A percentile compares a stretch with the other conserved stretches of the same genome.
Conservation (phyloP, 2,329 filamentous ascomycete species). For the Aspergillus eucalypticola region DNA sequence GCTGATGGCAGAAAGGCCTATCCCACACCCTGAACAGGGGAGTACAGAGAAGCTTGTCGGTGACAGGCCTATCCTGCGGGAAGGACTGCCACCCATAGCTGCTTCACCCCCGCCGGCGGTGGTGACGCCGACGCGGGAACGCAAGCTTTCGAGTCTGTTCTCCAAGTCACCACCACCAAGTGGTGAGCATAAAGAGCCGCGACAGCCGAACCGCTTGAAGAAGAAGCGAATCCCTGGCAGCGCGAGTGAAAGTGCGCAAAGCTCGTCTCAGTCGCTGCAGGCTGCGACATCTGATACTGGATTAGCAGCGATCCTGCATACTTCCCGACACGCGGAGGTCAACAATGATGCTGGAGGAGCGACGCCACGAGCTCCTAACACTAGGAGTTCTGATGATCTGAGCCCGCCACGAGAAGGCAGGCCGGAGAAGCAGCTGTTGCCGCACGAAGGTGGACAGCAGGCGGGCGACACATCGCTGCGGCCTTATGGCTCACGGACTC, state of each 20-base stretch:
- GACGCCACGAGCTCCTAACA: constrained; percentile 37
- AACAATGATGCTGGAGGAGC: constrained; percentile 34
- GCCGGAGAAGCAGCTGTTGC: constrained; percentile 23
- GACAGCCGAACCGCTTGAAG: constrained; percentile 84
- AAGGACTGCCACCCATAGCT: constrained; percentile 52
- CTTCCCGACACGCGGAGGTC: constrained; percentile 28
- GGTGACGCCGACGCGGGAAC: constrained; percentile 64
- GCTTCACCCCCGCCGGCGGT: constrained; percentile 40
- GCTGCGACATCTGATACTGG: constrained; percentile 45
- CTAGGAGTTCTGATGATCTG: constrained; percentile 30
- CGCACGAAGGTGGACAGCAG: constrained; percentile 47
- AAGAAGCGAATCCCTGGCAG: constrained; percentile 81
- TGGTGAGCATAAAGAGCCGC: constrained; percentile 59
- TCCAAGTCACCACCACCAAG: constrained; percentile 64
- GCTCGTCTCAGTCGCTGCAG: constrained; percentile 77
- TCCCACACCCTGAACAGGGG: background rate
- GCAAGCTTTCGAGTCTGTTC: constrained; percentile 69
- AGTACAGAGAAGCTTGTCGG: background rate
- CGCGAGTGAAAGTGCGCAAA: constrained; percentile 83
- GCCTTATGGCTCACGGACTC: constrained; percentile 70
- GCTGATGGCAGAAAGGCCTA: background rate
- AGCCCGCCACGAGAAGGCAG: constrained; percentile 19
- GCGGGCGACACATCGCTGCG: constrained; percentile 57
- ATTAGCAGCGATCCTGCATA: constrained; percentile 31
- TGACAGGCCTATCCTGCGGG: constrained; percentile 16